Conservation (phyloP, 306 rosid genomes). For the Acmispon strigosus region DNA sequence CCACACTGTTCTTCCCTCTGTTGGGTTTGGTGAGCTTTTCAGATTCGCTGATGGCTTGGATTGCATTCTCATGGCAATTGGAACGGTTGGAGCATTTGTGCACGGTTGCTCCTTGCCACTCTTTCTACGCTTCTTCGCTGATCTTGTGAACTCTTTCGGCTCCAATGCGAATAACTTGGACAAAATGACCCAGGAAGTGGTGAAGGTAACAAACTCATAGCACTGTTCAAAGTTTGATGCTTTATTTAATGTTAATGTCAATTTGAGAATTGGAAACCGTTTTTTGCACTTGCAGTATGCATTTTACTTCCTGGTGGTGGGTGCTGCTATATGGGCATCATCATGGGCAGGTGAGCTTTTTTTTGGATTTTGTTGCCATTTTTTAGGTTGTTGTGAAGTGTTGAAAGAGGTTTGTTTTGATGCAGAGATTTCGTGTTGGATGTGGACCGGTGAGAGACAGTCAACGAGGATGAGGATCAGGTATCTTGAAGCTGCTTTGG, state of each 20-base stretch:
- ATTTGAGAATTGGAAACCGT: neutral
- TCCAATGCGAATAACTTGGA: too few species aligned
- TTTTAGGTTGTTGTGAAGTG: neutral
- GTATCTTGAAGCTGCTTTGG: conserved; percentile 76
- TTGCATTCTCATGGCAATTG: conserved; percentile 63
- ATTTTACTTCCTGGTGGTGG: conserved; percentile 79
- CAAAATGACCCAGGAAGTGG: conserved; percentile 87
- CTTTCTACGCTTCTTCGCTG: conserved; percentile 86
- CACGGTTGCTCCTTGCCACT: conserved; percentile 87
- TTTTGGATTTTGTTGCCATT: neutral
- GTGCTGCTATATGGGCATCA: conserved; percentile 94
- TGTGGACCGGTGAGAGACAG: conserved; percentile 94
- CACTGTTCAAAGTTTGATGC: neutral
- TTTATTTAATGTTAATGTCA: neutral
- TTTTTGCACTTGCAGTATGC: conserved; percentile 57
- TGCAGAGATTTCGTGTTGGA: too few species aligned
- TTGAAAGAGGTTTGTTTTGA: neutral
- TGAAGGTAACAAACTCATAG: conserved; percentile 40
- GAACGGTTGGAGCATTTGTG: conserved; percentile 75
- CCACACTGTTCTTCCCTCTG: conserved; percentile 37
- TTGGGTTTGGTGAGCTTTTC: conserved; percentile 60
- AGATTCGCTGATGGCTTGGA: conserved; percentile 83
- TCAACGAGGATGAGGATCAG: conserved; percentile 81
- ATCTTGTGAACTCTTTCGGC: conserved; percentile 88
- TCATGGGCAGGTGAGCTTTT: conserved; percentile 89